A percentile compares a stretch with the other conserved stretches of the same genome.
Conservation (phyloP, 805 yeast species). For the Kuraishia molischiana region DNA sequence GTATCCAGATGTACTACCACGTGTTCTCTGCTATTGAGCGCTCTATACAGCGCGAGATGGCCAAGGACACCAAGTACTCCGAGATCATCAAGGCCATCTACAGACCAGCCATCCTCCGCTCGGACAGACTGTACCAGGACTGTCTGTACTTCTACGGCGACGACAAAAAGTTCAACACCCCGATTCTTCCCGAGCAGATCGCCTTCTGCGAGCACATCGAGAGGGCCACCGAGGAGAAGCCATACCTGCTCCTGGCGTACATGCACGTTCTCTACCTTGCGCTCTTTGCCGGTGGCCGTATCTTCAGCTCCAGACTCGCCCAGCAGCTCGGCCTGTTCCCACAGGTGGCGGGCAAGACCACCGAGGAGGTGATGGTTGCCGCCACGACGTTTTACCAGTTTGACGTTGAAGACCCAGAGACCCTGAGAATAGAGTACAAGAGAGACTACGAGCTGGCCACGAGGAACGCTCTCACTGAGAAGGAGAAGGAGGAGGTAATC, state of each 20-base stretch:
- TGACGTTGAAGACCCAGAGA: conserved; percentile 53
- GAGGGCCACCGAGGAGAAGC: conserved; percentile 44
- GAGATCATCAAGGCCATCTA: conserved; percentile 49
- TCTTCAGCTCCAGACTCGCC: conserved; percentile 57
- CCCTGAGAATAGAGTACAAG: conserved; percentile 57
- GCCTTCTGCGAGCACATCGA: conserved; percentile 54
- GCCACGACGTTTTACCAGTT: conserved; percentile 70
- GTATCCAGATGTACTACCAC: conserved; percentile 64
- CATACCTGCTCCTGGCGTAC: conserved; percentile 66
- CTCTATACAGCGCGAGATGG: conserved; percentile 35
- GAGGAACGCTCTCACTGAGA: conserved; percentile 58
- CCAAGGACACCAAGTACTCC: conserved; percentile 25
- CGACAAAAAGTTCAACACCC: conserved; percentile 42
- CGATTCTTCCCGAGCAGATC: conserved; percentile 52
- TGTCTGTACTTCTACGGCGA: conserved; percentile 57
- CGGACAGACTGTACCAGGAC: conserved; percentile 46
- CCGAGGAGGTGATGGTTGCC: conserved; percentile 45
- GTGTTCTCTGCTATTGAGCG: conserved; percentile 58
- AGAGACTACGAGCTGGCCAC: conserved; percentile 72
- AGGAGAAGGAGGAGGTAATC: conserved; percentile 60
- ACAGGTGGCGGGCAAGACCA: conserved; percentile 54
- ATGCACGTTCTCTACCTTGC: conserved; percentile 82
- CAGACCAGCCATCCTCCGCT: conserved; percentile 63
- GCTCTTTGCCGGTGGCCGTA: conserved; percentile 76
- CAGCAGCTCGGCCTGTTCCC: conserved; percentile 70